Percentiles rank a stretch among this genome's conserved stretches.
These are phyloP conservation scores for Apiospora kogelbergensis DNA, from an alignment of 2,329 filamentous ascomycete genomes.

Conservation along the genomic window DNA sequence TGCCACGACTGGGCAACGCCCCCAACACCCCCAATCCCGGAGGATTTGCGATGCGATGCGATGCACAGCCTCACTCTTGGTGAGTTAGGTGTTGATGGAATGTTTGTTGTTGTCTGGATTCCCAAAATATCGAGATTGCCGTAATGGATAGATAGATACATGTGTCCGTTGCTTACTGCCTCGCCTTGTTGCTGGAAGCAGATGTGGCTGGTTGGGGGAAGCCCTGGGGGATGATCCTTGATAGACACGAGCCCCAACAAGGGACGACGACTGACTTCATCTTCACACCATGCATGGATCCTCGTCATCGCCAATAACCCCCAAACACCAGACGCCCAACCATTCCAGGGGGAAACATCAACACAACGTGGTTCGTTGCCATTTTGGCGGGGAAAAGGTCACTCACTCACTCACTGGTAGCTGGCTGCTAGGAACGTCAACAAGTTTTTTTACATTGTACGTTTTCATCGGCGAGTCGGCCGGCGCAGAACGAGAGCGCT, in stretches of 20 bases:
- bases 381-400: too few species aligned
- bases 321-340: background rate
- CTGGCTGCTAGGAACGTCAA: too few species aligned
- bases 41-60: background rate
- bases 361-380: background rate
- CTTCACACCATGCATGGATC: background rate
- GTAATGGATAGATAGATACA: background rate
- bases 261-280: too few species aligned
- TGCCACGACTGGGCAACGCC: background rate
- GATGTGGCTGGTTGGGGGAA: background rate
- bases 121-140: background rate
- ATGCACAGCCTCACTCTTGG: background rate
- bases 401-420: too few species aligned
- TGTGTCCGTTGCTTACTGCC: background rate
- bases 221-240: background rate
- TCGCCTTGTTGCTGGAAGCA: background rate
- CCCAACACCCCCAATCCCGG: background rate
- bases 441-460: background rate
- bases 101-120: background rate
- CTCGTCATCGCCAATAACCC: background rate
- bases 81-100: background rate
- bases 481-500: too few species aligned
- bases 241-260: too few species aligned
- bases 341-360: background rate
- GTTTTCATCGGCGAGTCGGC: too few species aligned